phyloP scores from a whole-genome alignment of 345 rosid genomes.

The Jatropha curcas region DNA sequence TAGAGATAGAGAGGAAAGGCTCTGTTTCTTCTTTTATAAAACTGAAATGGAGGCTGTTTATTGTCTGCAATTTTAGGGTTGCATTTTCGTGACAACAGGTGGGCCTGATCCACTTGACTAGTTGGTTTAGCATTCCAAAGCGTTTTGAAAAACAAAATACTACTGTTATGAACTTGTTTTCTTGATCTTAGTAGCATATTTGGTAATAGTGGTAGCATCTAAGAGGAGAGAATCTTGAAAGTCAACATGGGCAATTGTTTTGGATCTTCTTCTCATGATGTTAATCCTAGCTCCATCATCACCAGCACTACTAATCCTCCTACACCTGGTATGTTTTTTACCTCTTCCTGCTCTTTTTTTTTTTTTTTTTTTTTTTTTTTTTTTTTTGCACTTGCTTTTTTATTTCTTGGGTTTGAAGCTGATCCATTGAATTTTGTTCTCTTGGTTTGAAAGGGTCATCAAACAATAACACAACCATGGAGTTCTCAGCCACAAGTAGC shows the following conservation, averaged over 20 bases:
- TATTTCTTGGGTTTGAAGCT: not conserved
- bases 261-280: constrained; percentile 21
- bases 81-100: too few relatives aligned
- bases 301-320: constrained; percentile 3
- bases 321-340: constrained; percentile 41
- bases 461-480: constrained; percentile 29
- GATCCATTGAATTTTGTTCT: not conserved
- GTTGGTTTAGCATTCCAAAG: too few relatives aligned
- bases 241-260: constrained; percentile 48
- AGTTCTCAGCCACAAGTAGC: constrained; percentile 35
- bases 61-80: too few relatives aligned
- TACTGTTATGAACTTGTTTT: not conserved
- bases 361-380: not conserved
- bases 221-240: not conserved
- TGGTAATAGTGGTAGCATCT: not conserved
- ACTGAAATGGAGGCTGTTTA: too few relatives aligned
- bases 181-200: not conserved
- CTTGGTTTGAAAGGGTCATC: constrained; percentile 26
- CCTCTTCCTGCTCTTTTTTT: too few relatives aligned
- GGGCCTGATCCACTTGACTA: too few relatives aligned
- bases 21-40: too few relatives aligned
- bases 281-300: not conserved
- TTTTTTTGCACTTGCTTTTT: not conserved
- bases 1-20: too few relatives aligned
- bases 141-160: not conserved